Evolutionary conservation across 2,329 filamentous ascomycete genomes (phyloP).

Genomic region (Colletotrichum sp.): DNA sequence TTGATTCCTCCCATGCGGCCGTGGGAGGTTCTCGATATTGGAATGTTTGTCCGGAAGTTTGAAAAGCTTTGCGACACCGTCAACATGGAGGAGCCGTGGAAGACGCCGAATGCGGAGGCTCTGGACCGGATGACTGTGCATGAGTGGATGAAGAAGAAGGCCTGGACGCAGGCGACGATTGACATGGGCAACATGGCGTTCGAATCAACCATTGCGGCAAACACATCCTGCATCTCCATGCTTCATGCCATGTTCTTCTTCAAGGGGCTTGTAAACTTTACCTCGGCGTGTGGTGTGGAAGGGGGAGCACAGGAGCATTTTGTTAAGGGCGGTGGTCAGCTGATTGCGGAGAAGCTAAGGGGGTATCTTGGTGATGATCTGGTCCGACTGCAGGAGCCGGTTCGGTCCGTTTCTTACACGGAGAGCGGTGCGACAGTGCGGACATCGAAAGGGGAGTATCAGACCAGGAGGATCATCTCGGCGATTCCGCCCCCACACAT

Average conservation of each 20-base stretch:
- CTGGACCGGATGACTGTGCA: constrained; percentile 9
- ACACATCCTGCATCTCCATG: constrained; percentile 13
- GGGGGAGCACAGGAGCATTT: constrained; percentile 16
- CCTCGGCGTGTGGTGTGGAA: background rate
- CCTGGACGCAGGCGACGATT: background rate
- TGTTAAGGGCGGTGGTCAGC: constrained; percentile 11
- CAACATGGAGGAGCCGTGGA: constrained; percentile 14
- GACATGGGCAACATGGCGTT: constrained; percentile 8
- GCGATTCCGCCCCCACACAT: constrained; percentile 15
- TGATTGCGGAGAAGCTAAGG: constrained; percentile 18
- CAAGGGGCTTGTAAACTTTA: background rate
- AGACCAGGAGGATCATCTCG: constrained; percentile 5
- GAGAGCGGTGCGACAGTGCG: constrained; percentile 4
- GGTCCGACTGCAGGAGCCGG: constrained; percentile 14
- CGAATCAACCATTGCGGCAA: constrained; percentile 8
- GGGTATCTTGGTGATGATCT: background rate
- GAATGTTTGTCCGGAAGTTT: background rate
- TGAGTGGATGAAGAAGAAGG: constrained; percentile 2
- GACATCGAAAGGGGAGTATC: background rate
- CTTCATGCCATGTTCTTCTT: constrained; percentile 22
- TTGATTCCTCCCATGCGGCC: constrained; percentile 19
- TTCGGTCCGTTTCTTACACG: background rate
- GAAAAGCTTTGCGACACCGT: constrained; percentile 15
- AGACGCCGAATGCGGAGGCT: constrained; percentile 5
- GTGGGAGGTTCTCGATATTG: constrained; percentile 16